Evolutionary conservation across 2,329 filamentous ascomycete genomes (phyloP).

Genomic region (Diaporthe citri): DNA sequence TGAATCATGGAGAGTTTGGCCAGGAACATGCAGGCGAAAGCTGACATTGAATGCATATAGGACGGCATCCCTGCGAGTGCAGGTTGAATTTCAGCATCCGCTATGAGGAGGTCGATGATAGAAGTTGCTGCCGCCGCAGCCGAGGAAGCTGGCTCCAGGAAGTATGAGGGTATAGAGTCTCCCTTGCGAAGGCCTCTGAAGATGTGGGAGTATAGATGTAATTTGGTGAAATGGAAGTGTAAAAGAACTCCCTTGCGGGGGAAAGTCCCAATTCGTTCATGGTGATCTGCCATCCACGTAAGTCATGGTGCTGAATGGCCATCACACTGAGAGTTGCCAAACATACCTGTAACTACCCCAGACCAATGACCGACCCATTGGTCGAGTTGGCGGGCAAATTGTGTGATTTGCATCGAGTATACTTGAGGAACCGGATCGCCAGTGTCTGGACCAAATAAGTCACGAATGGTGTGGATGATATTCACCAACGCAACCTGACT

Average conservation of each 20-base stretch:
- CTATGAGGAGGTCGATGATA: constrained; percentile 53
- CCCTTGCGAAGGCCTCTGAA: constrained; percentile 45
- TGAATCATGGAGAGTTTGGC: constrained; percentile 60
- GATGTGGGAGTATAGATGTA: constrained; percentile 49
- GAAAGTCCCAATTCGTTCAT: constrained; percentile 46
- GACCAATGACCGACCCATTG: constrained; percentile 55
- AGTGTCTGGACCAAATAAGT: constrained; percentile 68
- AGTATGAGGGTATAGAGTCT: constrained; percentile 29
- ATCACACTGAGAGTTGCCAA: too few species aligned
- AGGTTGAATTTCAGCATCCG: constrained; percentile 51
- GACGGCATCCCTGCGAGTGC: constrained; percentile 59
- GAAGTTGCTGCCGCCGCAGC: constrained; percentile 49
- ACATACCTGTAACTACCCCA: constrained; percentile 46
- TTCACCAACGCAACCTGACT: constrained; percentile 56
- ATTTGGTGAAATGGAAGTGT: constrained; percentile 49
- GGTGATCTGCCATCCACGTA: neutral
- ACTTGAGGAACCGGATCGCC: constrained; percentile 63
- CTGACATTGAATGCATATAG: constrained; percentile 66
- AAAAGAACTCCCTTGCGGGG: constrained; percentile 49
- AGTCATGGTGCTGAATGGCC: neutral
- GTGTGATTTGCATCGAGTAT: constrained; percentile 61
- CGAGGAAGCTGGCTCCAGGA: constrained; percentile 37
- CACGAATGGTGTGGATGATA: constrained; percentile 66
- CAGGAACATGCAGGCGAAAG: constrained; percentile 65
- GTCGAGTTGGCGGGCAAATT: constrained; percentile 51